phyloP scores from a whole-genome alignment of 1,139 yeast species.

The Suhomyces anneliseae region DNA sequence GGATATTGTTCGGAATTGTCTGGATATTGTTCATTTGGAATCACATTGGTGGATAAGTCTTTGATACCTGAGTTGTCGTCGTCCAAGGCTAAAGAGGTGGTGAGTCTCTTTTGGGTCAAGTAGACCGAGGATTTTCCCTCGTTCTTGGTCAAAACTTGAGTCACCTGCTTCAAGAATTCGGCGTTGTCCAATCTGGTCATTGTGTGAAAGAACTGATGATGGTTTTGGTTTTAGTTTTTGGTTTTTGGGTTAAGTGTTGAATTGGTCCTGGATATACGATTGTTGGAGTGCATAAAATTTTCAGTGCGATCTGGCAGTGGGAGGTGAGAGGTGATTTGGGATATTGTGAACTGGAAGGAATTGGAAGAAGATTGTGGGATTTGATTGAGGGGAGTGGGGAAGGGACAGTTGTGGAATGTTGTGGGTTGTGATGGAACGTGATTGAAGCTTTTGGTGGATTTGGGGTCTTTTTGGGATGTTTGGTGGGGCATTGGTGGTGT shows the following conservation, averaged over 20 bases:
- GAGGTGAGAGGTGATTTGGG: no score
- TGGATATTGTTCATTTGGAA: slow-evolving; percentile 18
- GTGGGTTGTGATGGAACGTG: no score
- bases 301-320: no score
- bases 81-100: slow-evolving; percentile 25
- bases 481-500: no score
- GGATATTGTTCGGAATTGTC: slow-evolving; percentile 37
- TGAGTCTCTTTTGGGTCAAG: slow-evolving; percentile 44
- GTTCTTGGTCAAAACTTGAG: slow-evolving; percentile 28
- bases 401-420: no score
- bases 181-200: slow-evolving; percentile 43
- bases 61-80: slow-evolving; percentile 17
- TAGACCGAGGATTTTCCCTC: slow-evolving; percentile 44
- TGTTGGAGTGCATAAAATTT: no score
- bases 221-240: background rate
- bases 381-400: no score
- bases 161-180: slow-evolving; percentile 37
- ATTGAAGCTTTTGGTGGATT: no score
- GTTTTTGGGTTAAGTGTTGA: background rate
- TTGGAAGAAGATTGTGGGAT: no score
- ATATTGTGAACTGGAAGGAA: no score
- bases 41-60: slow-evolving; percentile 43
- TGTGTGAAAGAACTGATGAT: background rate
- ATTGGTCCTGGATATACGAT: background rate
- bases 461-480: no score